These are phyloP conservation scores for Fraxinus excelsior DNA, from an alignment of 257 asterid genomes.

Conservation along the genomic window DNA sequence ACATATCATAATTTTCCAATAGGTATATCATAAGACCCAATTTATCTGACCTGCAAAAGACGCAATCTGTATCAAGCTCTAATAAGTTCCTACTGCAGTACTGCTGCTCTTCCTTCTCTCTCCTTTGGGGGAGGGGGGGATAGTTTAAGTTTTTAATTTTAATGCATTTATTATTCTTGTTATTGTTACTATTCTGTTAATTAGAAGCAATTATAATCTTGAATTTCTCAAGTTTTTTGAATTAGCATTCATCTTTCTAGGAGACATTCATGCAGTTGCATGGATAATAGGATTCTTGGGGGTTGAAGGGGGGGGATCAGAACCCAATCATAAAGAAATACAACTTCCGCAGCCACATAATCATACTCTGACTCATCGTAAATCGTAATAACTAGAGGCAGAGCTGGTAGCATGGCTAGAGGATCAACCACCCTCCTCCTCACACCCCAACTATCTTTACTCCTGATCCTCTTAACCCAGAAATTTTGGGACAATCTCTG, in stretches of 20 bases:
- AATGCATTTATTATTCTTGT: neutral
- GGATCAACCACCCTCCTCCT: neutral
- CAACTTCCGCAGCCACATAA: neutral
- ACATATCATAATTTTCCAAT: neutral
- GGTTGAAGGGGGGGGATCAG: neutral
- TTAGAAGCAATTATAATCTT: neutral
- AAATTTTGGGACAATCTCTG: neutral
- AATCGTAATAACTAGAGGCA: neutral
- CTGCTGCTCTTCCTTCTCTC: neutral
- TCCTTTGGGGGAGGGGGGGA: neutral
- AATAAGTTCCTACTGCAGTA: neutral
- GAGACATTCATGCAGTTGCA: neutral
- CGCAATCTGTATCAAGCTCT: neutral
- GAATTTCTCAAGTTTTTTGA: neutral
- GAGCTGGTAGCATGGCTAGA: neutral
- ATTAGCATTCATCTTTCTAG: neutral
- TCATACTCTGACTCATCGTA: neutral
- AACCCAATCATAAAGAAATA: neutral
- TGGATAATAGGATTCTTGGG: neutral
- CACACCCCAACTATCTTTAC: neutral
- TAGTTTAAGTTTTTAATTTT: neutral
- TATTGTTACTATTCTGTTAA: neutral
- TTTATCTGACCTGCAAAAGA: neutral
- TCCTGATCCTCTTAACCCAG: neutral
- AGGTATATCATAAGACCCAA: neutral